Percentiles rank a stretch among this genome's conserved stretches.
phyloP scores from a whole-genome alignment of 192 early-diverging fungal genomes.

The Linnemannia exigua region DNA sequence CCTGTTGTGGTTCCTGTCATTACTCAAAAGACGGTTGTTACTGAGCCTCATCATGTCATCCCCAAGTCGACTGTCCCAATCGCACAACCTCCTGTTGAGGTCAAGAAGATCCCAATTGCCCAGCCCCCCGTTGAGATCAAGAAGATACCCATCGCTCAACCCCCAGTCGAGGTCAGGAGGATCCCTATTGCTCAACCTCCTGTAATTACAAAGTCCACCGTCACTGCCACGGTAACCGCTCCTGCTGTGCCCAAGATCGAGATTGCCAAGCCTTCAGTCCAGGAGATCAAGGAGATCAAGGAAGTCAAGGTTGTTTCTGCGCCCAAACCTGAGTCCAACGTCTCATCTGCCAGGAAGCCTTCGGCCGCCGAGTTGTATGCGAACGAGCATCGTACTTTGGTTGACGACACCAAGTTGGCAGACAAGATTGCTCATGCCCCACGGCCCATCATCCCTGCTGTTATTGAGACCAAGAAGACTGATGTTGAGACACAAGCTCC shows the following conservation, averaged over 20 bases:
- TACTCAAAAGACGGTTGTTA: not conserved
- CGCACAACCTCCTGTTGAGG: not conserved
- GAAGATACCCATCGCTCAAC: not conserved
- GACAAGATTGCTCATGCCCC: not conserved
- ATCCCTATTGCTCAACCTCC: not conserved
- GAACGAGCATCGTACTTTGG: not conserved
- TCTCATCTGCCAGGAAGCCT: not conserved
- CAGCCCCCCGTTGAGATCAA: not conserved
- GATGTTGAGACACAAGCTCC: not conserved
- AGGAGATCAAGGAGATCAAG: not conserved
- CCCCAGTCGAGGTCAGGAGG: not conserved
- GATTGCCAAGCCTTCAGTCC: not conserved
- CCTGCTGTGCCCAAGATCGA: not conserved
- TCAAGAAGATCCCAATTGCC: not conserved
- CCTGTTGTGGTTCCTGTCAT: not conserved
- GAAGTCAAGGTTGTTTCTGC: not conserved
- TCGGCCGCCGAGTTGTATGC: not conserved
- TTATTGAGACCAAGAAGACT: not conserved
- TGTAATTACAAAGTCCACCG: not conserved
- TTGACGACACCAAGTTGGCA: not conserved
- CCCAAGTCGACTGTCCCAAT: slow-evolving; percentile 2
- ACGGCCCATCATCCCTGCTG: not conserved
- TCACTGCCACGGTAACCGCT: not conserved
- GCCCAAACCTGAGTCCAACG: not conserved
- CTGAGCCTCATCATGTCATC: not conserved